Conservation (phyloP, 2,329 filamentous ascomycete species). For the Thyridium curvatum region DNA sequence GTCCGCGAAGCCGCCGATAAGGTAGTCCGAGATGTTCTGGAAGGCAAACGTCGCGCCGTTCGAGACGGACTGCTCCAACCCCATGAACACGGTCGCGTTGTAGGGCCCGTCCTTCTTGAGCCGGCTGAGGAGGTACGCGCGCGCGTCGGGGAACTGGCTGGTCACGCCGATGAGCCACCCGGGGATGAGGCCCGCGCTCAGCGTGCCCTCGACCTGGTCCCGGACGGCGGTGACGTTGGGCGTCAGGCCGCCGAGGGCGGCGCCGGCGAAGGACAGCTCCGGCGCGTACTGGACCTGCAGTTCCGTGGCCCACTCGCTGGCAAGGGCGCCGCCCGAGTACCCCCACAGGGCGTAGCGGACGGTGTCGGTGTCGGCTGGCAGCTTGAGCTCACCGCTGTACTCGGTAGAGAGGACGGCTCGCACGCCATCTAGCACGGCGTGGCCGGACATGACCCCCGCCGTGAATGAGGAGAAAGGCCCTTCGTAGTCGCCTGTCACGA, state of each 20-base stretch:
- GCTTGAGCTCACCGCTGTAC: conserved; percentile 5
- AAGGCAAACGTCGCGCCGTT: conserved; percentile 11
- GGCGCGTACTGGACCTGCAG: conserved; percentile 46
- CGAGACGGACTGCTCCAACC: conserved; percentile 11
- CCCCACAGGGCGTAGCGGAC: conserved; percentile 39
- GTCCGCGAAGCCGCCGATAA: conserved; percentile 13
- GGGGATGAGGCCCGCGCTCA: conserved; percentile 24
- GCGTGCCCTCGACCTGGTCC: conserved; percentile 19
- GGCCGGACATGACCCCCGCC: conserved; percentile 33
- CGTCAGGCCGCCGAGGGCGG: conserved; percentile 40
- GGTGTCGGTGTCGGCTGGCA: conserved; percentile 4
- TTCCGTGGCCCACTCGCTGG: conserved; percentile 45
- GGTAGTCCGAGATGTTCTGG: conserved; percentile 20
- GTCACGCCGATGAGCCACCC: conserved; percentile 24
- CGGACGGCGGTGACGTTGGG: conserved; percentile 32
- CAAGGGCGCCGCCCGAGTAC: conserved; percentile 48
- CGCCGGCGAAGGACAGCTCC: conserved; percentile 40
- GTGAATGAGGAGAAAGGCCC: conserved; percentile 36
- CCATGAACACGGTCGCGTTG: conserved; percentile 15
- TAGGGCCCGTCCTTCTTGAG: conserved; percentile 12
- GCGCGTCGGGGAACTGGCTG: conserved; percentile 21
- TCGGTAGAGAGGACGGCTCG: conserved; percentile 29
- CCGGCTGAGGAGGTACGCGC: conserved; percentile 14
- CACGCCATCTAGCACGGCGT: conserved; percentile 36
- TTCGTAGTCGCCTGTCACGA: conserved; percentile 39